Percentiles rank a stretch among this genome's conserved stretches.
Evolutionary conservation across 345 rosid genomes (phyloP).

Genomic region (Raphanus raphanistrum): DNA sequence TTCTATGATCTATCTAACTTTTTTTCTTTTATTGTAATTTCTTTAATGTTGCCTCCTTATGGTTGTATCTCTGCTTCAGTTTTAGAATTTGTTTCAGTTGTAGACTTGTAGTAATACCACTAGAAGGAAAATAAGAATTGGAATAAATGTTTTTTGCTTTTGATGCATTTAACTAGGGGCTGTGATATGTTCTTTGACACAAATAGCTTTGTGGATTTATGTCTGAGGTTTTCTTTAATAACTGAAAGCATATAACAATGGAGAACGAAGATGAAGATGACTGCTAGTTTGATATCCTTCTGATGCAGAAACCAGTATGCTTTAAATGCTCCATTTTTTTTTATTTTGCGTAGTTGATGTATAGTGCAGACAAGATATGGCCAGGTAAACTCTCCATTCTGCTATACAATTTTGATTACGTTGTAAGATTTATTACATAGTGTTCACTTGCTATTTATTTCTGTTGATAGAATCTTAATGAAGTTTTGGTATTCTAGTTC

Average conservation of each 20-base stretch:
- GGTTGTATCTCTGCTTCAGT: background rate
- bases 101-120: slow-evolving; percentile 37
- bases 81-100: slow-evolving; percentile 18
- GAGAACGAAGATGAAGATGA: slow-evolving; percentile 3
- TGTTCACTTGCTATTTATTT: background rate
- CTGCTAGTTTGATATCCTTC: slow-evolving; percentile 12
- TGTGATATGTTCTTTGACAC: background rate
- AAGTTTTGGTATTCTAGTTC: background rate
- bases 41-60: slow-evolving; percentile 7
- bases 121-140: slow-evolving; percentile 34
- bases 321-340: too few species aligned
- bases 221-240: background rate
- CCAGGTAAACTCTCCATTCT: background rate
- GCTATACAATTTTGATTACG: slow-evolving; percentile 6
- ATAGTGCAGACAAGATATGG: too few species aligned
- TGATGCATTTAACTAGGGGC: slow-evolving; percentile 5
- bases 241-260: background rate
- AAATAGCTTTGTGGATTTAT: background rate
- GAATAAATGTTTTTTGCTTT: slow-evolving; percentile 36
- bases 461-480: background rate
- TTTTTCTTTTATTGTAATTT: slow-evolving; percentile 15
- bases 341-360: too few species aligned
- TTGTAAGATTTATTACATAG: background rate
- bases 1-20: slow-evolving; percentile 38
- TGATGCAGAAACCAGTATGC: too few species aligned